Evolutionary conservation across 176 grass and related monocot genomes (phyloP), one percentile per base, ranked within the genome.

Genomic region (Zoysia pacifica): DNA sequence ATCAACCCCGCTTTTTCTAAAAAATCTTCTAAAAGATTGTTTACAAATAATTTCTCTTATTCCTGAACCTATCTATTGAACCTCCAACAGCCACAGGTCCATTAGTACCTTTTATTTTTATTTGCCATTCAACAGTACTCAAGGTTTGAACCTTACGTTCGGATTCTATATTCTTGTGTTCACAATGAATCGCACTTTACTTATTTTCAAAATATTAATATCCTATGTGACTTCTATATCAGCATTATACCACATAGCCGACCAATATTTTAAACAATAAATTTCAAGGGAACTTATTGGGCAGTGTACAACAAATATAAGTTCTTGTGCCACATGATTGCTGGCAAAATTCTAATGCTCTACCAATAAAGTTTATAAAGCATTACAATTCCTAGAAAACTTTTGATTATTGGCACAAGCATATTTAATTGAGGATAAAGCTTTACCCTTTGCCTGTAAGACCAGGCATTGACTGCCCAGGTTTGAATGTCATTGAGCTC

Each of bases 371-470:
- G 35, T 41, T 74, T 58, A 15, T 58, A 50, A 38, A 80, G 41
- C 4, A 74, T 40, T 28, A 66, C n/a, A 60, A 74, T 41, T 82
- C 73, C 59, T 62, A 80, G 7, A 65, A 35, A 60, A 40, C 38
- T 51, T 84, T 55, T 48, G 1, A 76, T 78, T 60, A 53, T 18
- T 28, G 63, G 78, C 16, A 75, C 38, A 39, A 79, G 38, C 41
- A 64, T 82, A 5, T 87, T 49, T 52, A 8, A 81, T 51, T 51
- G 64, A 83, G 64, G 58, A 81, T 52, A 41, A 56, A 87, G 40
- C 52, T 14, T 84, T 89, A 95, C 92, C 96, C 90, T 93, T 99
- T 94, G 79, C 90, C 90, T 48, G 88, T 62, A 51, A 95, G 81
- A 85, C 88, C 82, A 66, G 90, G 70, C 84, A 95, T 78, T 10